Evolutionary conservation across 192 early-diverging fungal genomes (phyloP).

Genomic region (Coemansia sp.): DNA sequence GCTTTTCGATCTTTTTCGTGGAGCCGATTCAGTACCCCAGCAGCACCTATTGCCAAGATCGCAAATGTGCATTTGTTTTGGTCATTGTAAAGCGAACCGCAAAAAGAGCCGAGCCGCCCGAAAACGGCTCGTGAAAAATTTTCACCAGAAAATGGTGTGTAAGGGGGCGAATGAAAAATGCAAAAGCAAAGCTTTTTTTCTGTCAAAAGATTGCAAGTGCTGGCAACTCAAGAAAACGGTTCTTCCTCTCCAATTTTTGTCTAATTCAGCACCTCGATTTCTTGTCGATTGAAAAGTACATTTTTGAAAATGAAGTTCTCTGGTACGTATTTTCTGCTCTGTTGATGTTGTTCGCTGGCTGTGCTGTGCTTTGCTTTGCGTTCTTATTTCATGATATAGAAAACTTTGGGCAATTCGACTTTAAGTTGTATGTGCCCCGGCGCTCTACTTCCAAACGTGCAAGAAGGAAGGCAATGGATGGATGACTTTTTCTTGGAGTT

Average conservation of each 20-base stretch:
- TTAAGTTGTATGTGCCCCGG: conserved; percentile 18
- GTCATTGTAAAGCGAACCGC: neutral
- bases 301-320: conserved; percentile 54
- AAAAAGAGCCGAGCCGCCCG: neutral
- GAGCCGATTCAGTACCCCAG: too few species aligned
- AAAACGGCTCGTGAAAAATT: conserved; percentile 1
- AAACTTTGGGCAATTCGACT: conserved; percentile 5
- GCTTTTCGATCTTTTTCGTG: too few species aligned
- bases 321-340: conserved; percentile 20
- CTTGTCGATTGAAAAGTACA: conserved; percentile 2
- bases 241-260: conserved; percentile 35
- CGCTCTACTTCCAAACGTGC: conserved; percentile 19
- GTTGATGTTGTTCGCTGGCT: neutral
- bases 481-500: neutral
- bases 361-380: neutral
- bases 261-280: conserved; percentile 23
- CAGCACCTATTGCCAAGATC: too few species aligned
- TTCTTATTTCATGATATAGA: neutral
- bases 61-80: too few species aligned
- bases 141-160: neutral
- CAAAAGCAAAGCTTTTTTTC: too few species aligned
- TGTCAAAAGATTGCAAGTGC: neutral
- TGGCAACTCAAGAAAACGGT: neutral
- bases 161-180: too few species aligned
- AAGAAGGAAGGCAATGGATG: neutral